These are phyloP conservation scores for Paraglomus brasilianum DNA, from an alignment of 192 early-diverging fungal genomes.

Conservation along the genomic window DNA sequence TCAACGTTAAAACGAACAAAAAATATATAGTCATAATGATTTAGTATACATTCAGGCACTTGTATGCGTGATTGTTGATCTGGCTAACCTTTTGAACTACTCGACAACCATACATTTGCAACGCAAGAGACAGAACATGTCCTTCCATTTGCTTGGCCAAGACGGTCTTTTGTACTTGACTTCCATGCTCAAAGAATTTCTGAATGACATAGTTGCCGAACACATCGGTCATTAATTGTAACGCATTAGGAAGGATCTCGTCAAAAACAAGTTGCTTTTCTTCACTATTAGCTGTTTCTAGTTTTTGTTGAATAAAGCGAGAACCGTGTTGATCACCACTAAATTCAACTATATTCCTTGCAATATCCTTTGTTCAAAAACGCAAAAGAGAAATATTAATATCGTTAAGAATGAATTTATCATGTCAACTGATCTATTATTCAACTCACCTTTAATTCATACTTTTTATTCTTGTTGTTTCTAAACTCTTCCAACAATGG, in stretches of 20 bases:
- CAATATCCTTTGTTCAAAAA: conserved; percentile 72
- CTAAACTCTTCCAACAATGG: conserved; percentile 95
- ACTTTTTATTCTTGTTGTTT: conserved; percentile 95
- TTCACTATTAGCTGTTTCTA: conserved; percentile 88
- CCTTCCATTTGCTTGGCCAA: conserved; percentile 95
- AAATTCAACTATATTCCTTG: conserved; percentile 93
- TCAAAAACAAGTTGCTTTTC: conserved; percentile 98
- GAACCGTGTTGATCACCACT: conserved; percentile 98
- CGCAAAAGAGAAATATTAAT: conserved; percentile 7
- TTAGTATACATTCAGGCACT: not conserved
- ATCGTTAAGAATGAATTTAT: not conserved
- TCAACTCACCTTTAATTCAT: conserved; percentile 77
- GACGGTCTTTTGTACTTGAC: conserved; percentile 87
- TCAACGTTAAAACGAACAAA: conserved; percentile 8
- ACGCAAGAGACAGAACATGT: conserved; percentile 87
- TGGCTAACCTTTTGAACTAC: conserved; percentile 90
- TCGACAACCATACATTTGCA: conserved; percentile 99
- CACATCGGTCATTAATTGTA: conserved; percentile 97
- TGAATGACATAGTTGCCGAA: conserved; percentile 99
- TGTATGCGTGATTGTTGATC: not conserved
- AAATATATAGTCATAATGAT: too few species aligned
- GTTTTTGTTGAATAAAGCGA: conserved; percentile 97
- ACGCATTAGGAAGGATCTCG: conserved; percentile 86
- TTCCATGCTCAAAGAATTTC: conserved; percentile 99
- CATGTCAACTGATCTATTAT: not conserved